Base-by-base conservation (phyloP, 192 early-diverging fungal genomes). In the Chytriomyces confervae region DNA sequence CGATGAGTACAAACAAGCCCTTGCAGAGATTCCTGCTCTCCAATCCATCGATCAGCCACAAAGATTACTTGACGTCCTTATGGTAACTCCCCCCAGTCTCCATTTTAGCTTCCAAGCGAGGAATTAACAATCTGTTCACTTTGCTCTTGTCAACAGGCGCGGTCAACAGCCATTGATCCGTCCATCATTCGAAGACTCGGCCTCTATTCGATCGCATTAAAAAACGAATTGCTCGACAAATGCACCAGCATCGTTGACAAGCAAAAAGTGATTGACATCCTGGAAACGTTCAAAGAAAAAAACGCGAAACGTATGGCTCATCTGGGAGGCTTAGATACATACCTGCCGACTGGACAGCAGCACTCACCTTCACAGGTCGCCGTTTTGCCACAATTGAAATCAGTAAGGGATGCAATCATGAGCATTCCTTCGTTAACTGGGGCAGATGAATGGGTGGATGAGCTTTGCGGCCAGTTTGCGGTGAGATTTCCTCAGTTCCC, bases 231-330 rank as follows among this genome's bases (percentile, higher is more conserved):
- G 13, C 20, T 57, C 3, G 53, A 57, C 53, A 20, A 13, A n/a
- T 57, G 53, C 53, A 57, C 53, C 16, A 36, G 36, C 36, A 20
- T 57, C 16, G 16, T 57, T 20, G 53, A 57, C 53, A 57, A 57
- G 53, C 13, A 13, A 57, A 13, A 20, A n/a, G 53, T 57, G 53
- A 57, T 57, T 57, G 53, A 57, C 13, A 57, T 57, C 53, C 13
- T 57, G 13, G 53, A 57, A 57, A 57, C 53, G 13, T 57, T 57
- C 20, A 57, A 57, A 57, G 53, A 57, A 13, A 57, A 57, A 20
- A 57, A 57, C 53, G 13, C 53, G 20, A 57, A 57, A 57, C 53
- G 53, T 57, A 57, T 20, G 53, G 53, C 53, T 57, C 53, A 57
- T 57, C 20, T 57, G 53, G 3, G 0, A 36, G 36, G 36, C 36